Conservation (phyloP, 805 yeast genomes). For the Vanderwaltozyma tropicalis region DNA sequence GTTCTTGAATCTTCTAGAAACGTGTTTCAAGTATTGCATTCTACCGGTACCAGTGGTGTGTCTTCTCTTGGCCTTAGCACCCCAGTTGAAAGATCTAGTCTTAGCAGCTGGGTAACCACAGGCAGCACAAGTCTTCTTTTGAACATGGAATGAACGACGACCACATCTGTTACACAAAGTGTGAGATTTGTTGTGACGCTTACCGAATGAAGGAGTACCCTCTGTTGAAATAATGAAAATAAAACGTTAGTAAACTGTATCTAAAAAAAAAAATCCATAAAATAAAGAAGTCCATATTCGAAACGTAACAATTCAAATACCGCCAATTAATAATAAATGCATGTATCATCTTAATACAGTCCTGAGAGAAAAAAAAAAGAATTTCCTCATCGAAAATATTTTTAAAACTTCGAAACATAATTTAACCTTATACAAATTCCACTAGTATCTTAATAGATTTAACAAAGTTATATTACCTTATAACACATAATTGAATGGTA, state of each 20-base stretch:
- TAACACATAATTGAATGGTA: too few relatives aligned
- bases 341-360: not conserved
- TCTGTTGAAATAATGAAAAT: constrained; percentile 36
- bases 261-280: not conserved
- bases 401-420: too few relatives aligned
- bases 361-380: too few relatives aligned
- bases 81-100: constrained; percentile 99
- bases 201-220: constrained; percentile 99
- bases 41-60: constrained; percentile 99
- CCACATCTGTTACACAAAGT: constrained; percentile 99
- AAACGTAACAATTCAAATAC: too few relatives aligned
- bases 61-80: constrained; percentile 98
- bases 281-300: too few relatives aligned
- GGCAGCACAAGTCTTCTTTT: constrained; percentile 96
- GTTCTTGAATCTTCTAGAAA: constrained; percentile 97
- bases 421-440: too few relatives aligned
- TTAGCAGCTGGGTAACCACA: constrained; percentile 99
- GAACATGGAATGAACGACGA: constrained; percentile 96
- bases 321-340: too few relatives aligned
- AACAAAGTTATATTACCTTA: too few relatives aligned
- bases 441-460: too few relatives aligned
- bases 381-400: too few relatives aligned
- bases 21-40: constrained; percentile 94
- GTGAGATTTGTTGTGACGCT: constrained; percentile 99
- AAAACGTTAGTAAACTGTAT: constrained; percentile 1